phyloP scores from a whole-genome alignment of 495 filamentous ascomycete genomes.

The Ascobolus immersus region DNA sequence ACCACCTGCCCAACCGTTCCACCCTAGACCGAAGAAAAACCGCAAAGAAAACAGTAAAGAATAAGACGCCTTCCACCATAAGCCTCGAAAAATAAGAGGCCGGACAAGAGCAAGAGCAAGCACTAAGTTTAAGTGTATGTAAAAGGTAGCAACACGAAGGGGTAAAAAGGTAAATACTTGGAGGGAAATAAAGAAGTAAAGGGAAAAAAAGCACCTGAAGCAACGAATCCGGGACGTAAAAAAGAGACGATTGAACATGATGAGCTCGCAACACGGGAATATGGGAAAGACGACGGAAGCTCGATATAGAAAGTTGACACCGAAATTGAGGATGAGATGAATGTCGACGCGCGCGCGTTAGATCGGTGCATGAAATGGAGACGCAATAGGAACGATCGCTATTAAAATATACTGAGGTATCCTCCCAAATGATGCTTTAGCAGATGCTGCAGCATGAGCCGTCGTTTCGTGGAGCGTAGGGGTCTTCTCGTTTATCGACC shows the following conservation, averaged over 20 bases:
- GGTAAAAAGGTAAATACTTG: background rate
- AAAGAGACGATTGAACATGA: constrained; percentile 7
- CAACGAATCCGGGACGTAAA: constrained; percentile 7
- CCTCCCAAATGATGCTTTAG: too few relatives aligned
- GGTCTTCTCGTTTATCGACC: constrained; percentile 80
- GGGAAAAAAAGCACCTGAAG: background rate
- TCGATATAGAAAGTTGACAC: too few relatives aligned
- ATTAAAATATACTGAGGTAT: too few relatives aligned
- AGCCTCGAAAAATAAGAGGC: too few relatives aligned
- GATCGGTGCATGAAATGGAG: too few relatives aligned
- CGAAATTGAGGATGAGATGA: constrained; percentile 19
- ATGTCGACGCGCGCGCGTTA: too few relatives aligned
- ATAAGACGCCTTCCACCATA: too few relatives aligned
- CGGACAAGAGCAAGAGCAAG: constrained; percentile 2
- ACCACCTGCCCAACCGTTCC: too few relatives aligned
- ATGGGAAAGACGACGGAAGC: too few relatives aligned
- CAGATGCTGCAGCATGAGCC: constrained; percentile 67
- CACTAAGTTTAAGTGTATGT: constrained; percentile 2
- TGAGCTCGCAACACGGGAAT: constrained; percentile 9
- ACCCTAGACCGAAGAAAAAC: too few relatives aligned
- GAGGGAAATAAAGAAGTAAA: background rate
- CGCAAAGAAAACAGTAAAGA: too few relatives aligned
- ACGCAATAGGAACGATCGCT: too few relatives aligned
- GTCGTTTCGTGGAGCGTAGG: constrained; percentile 78
- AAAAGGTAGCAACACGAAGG: background rate